phyloP scores from a whole-genome alignment of 352 stramenopile species.

The Globisporangium irregulare region DNA sequence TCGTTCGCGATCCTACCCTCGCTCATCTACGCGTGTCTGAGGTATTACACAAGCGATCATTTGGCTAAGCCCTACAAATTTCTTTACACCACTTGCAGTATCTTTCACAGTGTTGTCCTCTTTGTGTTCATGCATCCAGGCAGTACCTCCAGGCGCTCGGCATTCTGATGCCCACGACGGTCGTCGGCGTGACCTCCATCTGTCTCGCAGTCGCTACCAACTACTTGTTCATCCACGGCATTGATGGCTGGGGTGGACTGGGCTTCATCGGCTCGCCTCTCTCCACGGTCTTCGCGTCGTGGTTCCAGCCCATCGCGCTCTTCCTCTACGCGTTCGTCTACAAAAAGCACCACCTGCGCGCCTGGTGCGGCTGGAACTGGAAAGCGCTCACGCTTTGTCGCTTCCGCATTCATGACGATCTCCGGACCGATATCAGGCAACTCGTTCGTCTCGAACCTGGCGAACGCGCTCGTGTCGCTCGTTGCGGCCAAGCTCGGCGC shows the following conservation, averaged over 20 bases:
- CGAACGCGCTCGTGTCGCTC: conserved; percentile 60
- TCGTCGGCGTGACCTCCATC: conserved; percentile 64
- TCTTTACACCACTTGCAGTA: no score
- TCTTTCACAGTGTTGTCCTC: no score
- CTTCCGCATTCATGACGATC: conserved; percentile 49
- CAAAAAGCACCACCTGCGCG: conserved; percentile 48
- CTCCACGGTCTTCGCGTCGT: conserved; percentile 71
- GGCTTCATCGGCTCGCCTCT: conserved; percentile 81
- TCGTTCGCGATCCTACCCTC: conserved; percentile 57
- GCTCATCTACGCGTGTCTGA: conserved; percentile 62
- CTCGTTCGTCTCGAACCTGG: conserved; percentile 72
- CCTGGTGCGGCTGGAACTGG: conserved; percentile 60
- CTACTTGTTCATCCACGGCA: conserved; percentile 72
- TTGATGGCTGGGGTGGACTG: conserved; percentile 45
- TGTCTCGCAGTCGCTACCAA: conserved; percentile 53
- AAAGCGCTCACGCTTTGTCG: conserved; percentile 40
- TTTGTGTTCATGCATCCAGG: conserved; percentile 14
- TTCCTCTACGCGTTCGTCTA: conserved; percentile 59
- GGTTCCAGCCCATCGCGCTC: conserved; percentile 68
- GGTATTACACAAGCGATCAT: conserved; percentile 21
- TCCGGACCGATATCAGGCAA: conserved; percentile 66
- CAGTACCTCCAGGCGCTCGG: conserved; percentile 74
- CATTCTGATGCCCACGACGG: conserved; percentile 59
- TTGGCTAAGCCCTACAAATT: no score
- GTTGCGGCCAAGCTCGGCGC: conserved; percentile 62